Evolutionary conservation across 2,329 filamentous ascomycete species (phyloP).

Genomic region (Xylaria sp.): DNA sequence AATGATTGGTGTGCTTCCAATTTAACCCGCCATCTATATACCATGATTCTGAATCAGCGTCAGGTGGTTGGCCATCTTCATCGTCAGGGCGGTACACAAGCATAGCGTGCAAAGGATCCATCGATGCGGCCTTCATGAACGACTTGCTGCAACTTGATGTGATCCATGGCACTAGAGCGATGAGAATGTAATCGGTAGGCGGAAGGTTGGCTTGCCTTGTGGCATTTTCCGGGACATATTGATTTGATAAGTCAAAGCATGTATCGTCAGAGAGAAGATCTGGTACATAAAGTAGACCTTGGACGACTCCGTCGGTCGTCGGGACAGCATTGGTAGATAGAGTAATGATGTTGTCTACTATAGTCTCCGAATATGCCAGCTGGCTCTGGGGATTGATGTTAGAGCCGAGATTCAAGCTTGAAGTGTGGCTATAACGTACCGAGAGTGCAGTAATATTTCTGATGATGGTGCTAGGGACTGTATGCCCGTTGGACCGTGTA

Average conservation of each 20-base stretch:
- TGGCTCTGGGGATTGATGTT: conserved; percentile 41
- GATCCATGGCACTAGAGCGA: conserved; percentile 89
- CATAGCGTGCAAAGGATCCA: conserved; percentile 65
- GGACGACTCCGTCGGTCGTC: conserved; percentile 64
- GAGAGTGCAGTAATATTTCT: conserved; percentile 62
- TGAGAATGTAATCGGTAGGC: conserved; percentile 70
- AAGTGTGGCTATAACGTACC: conserved; percentile 47
- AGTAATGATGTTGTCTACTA: conserved; percentile 71
- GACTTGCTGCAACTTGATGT: conserved; percentile 72
- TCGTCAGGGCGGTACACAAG: conserved; percentile 67
- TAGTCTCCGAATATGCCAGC: conserved; percentile 59
- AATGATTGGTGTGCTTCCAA: conserved; percentile 76
- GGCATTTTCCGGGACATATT: conserved; percentile 76
- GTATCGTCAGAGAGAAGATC: conserved; percentile 62
- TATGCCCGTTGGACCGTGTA: conserved; percentile 56
- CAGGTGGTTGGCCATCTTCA: conserved; percentile 66
- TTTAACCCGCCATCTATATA: conserved; percentile 67
- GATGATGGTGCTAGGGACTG: conserved; percentile 59
- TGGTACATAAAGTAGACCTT: conserved; percentile 86
- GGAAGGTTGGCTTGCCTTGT: conserved; percentile 75
- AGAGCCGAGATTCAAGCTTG: conserved; percentile 29
- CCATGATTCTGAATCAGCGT: conserved; percentile 70
- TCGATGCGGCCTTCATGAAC: conserved; percentile 68
- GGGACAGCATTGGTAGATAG: conserved; percentile 72
- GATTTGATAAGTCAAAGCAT: conserved; percentile 67